Base-by-base conservation (phyloP, 225 moss, liverwort and hornwort genomes). In the Takakia lepidozioides region DNA sequence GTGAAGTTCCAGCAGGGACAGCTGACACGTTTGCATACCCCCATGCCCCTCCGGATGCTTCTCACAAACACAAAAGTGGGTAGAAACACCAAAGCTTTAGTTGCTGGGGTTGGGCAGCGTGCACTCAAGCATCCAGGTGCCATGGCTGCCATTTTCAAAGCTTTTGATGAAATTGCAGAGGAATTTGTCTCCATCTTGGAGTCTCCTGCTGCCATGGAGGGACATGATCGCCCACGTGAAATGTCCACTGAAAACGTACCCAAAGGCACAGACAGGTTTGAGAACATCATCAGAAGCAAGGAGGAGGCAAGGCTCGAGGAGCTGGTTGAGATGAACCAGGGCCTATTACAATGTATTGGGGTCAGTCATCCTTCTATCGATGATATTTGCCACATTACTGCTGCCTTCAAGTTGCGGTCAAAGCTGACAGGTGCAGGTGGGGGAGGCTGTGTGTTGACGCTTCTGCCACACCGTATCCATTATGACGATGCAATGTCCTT, bases 351-450 rank as follows among this genome's bases (percentile, higher is more conserved):
- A 65, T 71, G 87, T 57, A 87, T 98, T 71, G 98, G 91, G 59
- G 98, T 98, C 1, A 81, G 91, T 71, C 98, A 98, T 74, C 70
- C 71, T 5, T 66, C 85, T n/a, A 87, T 98, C 34, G 98, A 87
- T 30, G 60, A 72, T 25, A 83, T 98, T 50, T 91, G 87, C 57
- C 80, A 91, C 25, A 62, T 65, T n/a, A 81, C 98, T 22, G 51
- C 83, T 43, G 58, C 71, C 40, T 83, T 72, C 49, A 67, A 51
- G 46, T 43, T 98, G 8, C 73, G 64, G 52, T 98, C 98, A 55
- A 98, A 98, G 75, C 75, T 98, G 37, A 98, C 98, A 9, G 98
- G 98, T 64, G 90, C 98, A 38, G 98, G 98, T 29, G 98, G 98
- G 19, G 98, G 98, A 71, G 98, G 98, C 56, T 98, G 98, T 60